phyloP scores from a whole-genome alignment of 768 basidiomycete species.

The Trametes punicea region DNA sequence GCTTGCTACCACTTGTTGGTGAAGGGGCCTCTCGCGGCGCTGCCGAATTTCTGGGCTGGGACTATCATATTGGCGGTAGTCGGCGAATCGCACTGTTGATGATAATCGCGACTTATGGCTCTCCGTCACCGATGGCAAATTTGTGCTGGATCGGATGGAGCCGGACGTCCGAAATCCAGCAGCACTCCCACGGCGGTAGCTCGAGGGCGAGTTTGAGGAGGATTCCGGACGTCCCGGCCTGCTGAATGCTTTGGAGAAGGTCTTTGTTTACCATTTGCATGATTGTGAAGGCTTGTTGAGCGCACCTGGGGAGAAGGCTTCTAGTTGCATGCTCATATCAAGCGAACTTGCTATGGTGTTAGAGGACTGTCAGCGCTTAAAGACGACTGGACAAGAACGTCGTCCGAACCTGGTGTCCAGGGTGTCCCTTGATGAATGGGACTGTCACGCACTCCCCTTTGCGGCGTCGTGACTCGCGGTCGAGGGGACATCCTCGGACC shows the following conservation, averaged over 20 bases:
- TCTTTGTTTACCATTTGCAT: not conserved
- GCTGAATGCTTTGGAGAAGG: not conserved
- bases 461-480: not conserved
- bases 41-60: too few species aligned
- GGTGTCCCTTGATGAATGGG: not conserved
- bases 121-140: not conserved
- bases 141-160: not conserved
- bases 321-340: not conserved
- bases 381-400: too few species aligned
- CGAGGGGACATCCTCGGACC: slow-evolving; percentile 1
- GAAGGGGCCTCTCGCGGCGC: too few species aligned
- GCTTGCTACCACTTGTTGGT: not conserved
- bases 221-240: not conserved
- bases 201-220: not conserved
- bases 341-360: not conserved
- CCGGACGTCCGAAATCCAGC: not conserved
- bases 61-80: too few species aligned
- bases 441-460: not conserved
- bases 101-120: not conserved
- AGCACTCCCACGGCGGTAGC: not conserved
- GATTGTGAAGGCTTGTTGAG: not conserved
- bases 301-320: not conserved
- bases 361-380: not conserved
- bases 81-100: not conserved
- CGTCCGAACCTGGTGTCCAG: not conserved